Evolutionary conservation across 495 filamentous ascomycete genomes (phyloP), one percentile per base, ranked within the genome.

Genomic region (Podospora fimiseda): DNA sequence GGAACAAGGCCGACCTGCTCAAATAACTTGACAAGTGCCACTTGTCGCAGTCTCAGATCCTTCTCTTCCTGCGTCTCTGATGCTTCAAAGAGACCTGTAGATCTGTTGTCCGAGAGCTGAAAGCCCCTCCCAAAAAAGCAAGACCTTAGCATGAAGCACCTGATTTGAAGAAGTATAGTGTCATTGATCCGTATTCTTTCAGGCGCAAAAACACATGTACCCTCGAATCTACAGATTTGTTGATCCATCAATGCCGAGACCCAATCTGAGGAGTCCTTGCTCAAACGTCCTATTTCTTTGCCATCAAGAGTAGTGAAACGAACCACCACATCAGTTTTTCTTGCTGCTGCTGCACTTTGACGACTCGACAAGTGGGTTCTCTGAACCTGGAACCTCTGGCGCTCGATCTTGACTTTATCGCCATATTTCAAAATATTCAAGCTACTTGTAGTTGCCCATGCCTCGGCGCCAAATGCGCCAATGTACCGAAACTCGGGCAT

Each of bases 161-260:
- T 77, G 38, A 98, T 67, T 61, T 97, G 93, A 15, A 98, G 63
- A 61, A 90, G 91, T 38, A 97, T 80, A 0, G 91, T 97, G 64
- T 98, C 93, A 63, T 95, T 95, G 40, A 90, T 90, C 43, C 89
- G 79, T 8, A 96, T 57, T 51, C 77, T 74, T 53, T 97, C 94
- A 2, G 90, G 90, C 0, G 85, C 88, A 66, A 84, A 96, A n/a
- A 98, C 89, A 59, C 89, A 95, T 30, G 78, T 79, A 0, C 88
- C 94, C 60, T 93, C 89, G 57, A 98, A 92, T 11, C 71, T 79
- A 70, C 90, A 96, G 13, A 96, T 79, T 23, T 86, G 87, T 64
- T 96, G 93, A 58, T 98, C 93, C 47, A 98, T 83, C 55, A 98
- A 69, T 0, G 90, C 85, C 16, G 91, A 95, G 9, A 98, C 86